A percentile compares a stretch with the other conserved stretches of the same genome.
phyloP scores from a whole-genome alignment of 371 early-diverging fungal species.

The Gilbertella persicaria region DNA sequence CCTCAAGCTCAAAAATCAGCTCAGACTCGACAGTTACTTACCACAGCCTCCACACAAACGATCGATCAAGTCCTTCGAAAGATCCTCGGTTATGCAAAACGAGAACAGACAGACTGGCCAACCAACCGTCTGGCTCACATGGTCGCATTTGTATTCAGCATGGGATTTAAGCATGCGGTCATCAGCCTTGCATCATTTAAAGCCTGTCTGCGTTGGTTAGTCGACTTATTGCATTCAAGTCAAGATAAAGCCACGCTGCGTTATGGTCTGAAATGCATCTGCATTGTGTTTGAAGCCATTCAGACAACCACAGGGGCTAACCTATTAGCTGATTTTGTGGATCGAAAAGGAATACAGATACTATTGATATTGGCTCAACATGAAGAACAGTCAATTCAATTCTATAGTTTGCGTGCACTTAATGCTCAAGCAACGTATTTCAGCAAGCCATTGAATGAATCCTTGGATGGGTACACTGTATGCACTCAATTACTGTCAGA shows the following conservation, averaged over 20 bases:
- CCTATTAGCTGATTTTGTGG: neutral
- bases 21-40: neutral
- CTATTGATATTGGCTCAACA: neutral
- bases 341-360: neutral
- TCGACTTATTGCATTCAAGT: neutral
- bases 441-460: neutral
- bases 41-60: neutral
- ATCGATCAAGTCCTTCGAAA: neutral
- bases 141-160: neutral
- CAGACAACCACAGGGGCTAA: neutral
- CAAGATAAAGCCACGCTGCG: neutral
- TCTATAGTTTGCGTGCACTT: constrained; percentile 8
- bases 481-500: neutral
- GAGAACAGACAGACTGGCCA: neutral
- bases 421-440: neutral
- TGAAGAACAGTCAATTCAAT: neutral
- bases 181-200: constrained; percentile 6
- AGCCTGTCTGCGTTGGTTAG: constrained; percentile 4
- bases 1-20: neutral
- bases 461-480: neutral
- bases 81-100: neutral
- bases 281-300: constrained; percentile 1
- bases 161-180: neutral
- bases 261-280: constrained; percentile 1
- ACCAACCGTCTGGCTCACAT: neutral